These are phyloP conservation scores for Dryas integrifolia DNA, from an alignment of 331 rosid species.

Conservation along the genomic window DNA sequence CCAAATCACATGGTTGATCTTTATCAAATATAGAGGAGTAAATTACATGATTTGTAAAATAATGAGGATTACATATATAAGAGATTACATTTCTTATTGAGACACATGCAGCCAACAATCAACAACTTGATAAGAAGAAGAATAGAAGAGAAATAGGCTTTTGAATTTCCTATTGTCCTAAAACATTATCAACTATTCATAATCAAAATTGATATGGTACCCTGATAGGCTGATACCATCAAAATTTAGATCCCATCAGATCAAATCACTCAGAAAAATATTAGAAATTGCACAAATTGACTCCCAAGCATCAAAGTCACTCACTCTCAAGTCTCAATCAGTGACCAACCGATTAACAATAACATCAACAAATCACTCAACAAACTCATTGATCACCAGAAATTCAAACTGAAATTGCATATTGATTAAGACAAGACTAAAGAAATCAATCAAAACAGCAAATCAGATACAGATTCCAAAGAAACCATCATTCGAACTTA, in stretches of 20 bases:
- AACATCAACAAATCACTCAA: not conserved
- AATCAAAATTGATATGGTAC: not conserved
- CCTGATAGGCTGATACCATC: not conserved
- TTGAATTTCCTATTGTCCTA: conserved; percentile 2
- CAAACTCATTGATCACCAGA: not conserved
- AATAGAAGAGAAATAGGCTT: not conserved
- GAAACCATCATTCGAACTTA: not conserved
- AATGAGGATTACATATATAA: not conserved
- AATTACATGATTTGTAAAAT: too few species aligned
- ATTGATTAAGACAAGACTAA: not conserved
- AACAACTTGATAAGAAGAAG: not conserved
- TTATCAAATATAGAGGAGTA: not conserved
- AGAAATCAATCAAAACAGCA: conserved; percentile 2
- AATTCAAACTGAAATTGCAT: not conserved
- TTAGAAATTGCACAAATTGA: not conserved
- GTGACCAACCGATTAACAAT: not conserved
- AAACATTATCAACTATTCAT: not conserved
- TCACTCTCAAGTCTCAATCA: not conserved
- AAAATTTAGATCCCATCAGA: not conserved
- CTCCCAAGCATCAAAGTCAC: not conserved
- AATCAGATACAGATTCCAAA: not conserved
- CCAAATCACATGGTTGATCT: not conserved
- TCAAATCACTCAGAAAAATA: not conserved
- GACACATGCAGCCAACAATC: conserved; percentile 8
- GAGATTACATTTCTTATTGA: not conserved